These are phyloP conservation scores for Umbilicus rupestris DNA, from an alignment of 164 flowering plant genomes.

Conservation along the genomic window DNA sequence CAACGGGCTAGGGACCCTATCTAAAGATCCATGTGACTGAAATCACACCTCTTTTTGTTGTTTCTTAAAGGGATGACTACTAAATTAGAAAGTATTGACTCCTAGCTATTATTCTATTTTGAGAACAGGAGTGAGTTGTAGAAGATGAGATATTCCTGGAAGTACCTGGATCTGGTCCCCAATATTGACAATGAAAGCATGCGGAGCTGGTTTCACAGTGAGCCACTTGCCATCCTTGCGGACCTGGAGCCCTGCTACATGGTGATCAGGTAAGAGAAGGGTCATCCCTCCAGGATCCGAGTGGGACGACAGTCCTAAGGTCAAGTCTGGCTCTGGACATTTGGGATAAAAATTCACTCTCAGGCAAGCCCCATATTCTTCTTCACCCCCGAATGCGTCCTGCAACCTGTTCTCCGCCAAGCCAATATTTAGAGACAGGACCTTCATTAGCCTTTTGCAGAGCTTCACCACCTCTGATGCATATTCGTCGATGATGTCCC, in stretches of 20 bases:
- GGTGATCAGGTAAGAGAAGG: constrained; percentile 49
- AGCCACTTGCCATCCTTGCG: constrained; percentile 45
- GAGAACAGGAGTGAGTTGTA: not conserved
- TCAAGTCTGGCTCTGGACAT: constrained; percentile 76
- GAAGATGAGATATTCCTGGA: not conserved
- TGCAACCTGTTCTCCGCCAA: constrained; percentile 36
- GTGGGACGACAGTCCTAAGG: constrained; percentile 77
- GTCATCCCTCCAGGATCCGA: constrained; percentile 94
- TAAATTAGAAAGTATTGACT: not conserved
- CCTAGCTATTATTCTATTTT: not conserved
- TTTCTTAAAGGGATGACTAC: not conserved
- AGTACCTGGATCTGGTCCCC: constrained; percentile 87
- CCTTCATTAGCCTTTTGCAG: constrained; percentile 38
- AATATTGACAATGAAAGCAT: constrained; percentile 76
- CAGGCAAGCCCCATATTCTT: constrained; percentile 52
- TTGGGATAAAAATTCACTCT: constrained; percentile 77
- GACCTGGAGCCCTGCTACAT: constrained; percentile 74
- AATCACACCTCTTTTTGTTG: not conserved
- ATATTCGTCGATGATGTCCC: constrained; percentile 61
- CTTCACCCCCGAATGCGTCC: constrained; percentile 59
- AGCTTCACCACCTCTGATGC: constrained; percentile 41
- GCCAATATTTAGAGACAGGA: constrained; percentile 52
- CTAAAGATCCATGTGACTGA: not conserved
- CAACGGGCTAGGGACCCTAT: not conserved
- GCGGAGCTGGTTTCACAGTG: constrained; percentile 55